These are phyloP conservation scores for Madurella fahalii DNA, from an alignment of 2,329 filamentous ascomycete species.

Conservation along the genomic window DNA sequence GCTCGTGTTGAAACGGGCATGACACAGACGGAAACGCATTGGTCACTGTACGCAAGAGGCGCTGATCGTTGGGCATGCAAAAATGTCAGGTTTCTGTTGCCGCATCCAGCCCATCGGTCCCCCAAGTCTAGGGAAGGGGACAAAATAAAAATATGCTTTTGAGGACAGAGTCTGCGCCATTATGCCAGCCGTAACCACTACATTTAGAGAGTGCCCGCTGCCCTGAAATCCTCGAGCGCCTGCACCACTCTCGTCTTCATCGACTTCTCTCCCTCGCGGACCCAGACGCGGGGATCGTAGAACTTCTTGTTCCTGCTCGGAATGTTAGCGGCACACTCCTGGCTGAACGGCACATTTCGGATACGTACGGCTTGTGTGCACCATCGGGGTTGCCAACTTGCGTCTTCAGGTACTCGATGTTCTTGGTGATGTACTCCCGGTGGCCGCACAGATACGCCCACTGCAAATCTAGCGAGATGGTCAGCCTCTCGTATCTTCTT, in stretches of 20 bases:
- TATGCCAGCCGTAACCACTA: background rate
- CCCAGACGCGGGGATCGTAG: constrained; percentile 23
- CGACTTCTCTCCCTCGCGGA: constrained; percentile 84
- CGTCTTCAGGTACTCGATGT: constrained; percentile 88
- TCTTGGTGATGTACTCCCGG: constrained; percentile 79
- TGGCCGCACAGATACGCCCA: constrained; percentile 81
- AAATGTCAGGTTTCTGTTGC: background rate
- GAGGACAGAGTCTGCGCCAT: background rate
- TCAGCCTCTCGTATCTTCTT: background rate
- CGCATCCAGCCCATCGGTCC: background rate
- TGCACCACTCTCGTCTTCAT: constrained; percentile 78
- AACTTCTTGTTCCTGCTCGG: constrained; percentile 3
- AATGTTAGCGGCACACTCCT: background rate
- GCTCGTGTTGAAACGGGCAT: no score
- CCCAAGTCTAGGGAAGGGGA: background rate
- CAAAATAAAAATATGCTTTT: background rate
- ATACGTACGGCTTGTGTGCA: constrained; percentile 83
- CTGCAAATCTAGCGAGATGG: constrained; percentile 64
- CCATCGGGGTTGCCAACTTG: constrained; percentile 95
- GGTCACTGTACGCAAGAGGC: no score
- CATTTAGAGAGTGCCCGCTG: constrained; percentile 68
- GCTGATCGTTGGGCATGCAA: background rate
- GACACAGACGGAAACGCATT: no score
- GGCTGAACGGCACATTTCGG: background rate
- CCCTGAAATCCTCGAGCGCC: constrained; percentile 90